Evolutionary conservation across 257 asterid species (phyloP).

Genomic region (Anisodus tanguticus): DNA sequence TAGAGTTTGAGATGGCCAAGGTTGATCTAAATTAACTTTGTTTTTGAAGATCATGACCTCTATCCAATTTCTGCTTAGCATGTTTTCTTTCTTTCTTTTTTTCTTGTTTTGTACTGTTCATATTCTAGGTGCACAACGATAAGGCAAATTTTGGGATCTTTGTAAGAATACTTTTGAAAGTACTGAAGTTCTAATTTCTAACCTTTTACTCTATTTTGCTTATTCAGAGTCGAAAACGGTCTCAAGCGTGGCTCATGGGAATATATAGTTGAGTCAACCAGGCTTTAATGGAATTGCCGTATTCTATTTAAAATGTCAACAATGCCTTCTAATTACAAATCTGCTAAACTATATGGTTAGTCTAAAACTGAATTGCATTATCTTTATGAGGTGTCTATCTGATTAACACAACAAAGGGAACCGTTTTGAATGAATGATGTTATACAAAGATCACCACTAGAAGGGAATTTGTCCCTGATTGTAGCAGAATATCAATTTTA

Average conservation of each 20-base stretch:
- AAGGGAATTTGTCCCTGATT: conserved; percentile 2
- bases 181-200: background rate
- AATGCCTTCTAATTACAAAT: background rate
- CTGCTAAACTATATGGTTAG: background rate
- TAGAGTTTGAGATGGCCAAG: conserved; percentile 17
- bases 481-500: background rate
- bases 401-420: background rate
- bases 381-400: background rate
- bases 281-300: background rate
- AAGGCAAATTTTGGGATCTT: background rate
- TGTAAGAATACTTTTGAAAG: background rate
- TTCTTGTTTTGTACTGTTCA: background rate
- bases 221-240: background rate
- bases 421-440: background rate
- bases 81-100: background rate
- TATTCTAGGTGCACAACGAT: background rate
- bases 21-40: background rate
- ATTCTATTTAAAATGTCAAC: background rate
- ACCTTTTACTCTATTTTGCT: conserved; percentile 17
- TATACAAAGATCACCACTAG: background rate
- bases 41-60: background rate
- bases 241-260: background rate
- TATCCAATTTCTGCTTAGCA: background rate
- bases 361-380: background rate
- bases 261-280: background rate